These are phyloP conservation scores for Geotrichum aggregatum DNA, from an alignment of 1,139 yeast species.

Conservation along the genomic window DNA sequence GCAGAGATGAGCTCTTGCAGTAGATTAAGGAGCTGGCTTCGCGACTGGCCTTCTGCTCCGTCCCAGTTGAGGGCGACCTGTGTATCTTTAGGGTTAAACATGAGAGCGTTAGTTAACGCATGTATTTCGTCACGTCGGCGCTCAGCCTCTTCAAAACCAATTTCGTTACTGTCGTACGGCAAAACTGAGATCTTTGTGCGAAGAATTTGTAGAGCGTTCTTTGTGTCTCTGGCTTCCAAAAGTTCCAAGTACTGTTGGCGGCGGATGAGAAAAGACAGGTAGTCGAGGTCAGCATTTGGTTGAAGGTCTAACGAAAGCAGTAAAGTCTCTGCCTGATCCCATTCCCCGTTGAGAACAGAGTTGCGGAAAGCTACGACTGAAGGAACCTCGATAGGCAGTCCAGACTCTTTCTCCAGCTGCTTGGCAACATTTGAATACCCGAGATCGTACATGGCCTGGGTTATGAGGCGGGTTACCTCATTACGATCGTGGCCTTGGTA, in stretches of 20 bases:
- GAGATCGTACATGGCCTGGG: conserved; percentile 49
- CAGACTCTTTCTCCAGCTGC: conserved; percentile 44
- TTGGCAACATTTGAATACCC: conserved; percentile 45
- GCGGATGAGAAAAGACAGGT: conserved; percentile 34
- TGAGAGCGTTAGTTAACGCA: conserved; percentile 38
- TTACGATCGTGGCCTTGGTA: conserved; percentile 36
- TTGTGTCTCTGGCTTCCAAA: conserved; percentile 32
- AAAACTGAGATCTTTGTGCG: conserved; percentile 40
- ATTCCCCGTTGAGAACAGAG: conserved; percentile 44
- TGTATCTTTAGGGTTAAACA: conserved; percentile 38
- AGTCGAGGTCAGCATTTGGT: conserved; percentile 26
- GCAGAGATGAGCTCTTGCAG: conserved; percentile 50
- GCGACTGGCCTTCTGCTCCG: conserved; percentile 41
- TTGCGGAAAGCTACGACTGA: conserved; percentile 42
- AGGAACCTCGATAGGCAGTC: conserved; percentile 37
- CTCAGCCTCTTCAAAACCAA: conserved; percentile 17
- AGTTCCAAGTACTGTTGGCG: conserved; percentile 38
- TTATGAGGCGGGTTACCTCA: conserved; percentile 49
- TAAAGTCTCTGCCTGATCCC: conserved; percentile 42
- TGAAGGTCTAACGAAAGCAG: conserved; percentile 36
- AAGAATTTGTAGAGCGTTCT: conserved; percentile 45
- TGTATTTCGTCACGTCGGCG: conserved; percentile 32
- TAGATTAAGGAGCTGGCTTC: conserved; percentile 44
- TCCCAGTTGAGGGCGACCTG: conserved; percentile 40
- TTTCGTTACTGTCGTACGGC: conserved; percentile 23